Percentiles rank a stretch among this genome's conserved stretches.
phyloP scores from a whole-genome alignment of 495 filamentous ascomycete genomes.

The Cenococcum geophilum region DNA sequence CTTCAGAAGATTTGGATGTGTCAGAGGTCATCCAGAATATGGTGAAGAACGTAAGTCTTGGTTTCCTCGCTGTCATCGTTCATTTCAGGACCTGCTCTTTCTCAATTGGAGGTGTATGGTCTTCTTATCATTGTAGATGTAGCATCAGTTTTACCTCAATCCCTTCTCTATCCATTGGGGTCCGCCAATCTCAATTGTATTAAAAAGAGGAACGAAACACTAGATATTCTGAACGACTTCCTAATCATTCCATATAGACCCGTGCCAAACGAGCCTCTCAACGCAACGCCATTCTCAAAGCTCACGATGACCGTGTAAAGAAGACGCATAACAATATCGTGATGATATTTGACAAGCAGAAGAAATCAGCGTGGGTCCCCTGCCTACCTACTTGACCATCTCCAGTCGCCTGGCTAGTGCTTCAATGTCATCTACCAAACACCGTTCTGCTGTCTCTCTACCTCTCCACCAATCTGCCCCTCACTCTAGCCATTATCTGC shows the following conservation, averaged over 20 bases:
- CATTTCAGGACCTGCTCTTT: not conserved
- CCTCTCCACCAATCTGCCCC: not conserved
- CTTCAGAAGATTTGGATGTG: not conserved
- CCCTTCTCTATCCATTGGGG: not conserved
- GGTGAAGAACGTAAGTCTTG: conserved; percentile 11
- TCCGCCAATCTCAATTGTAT: too few relatives aligned
- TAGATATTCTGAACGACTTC: too few relatives aligned
- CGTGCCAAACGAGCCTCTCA: too few relatives aligned
- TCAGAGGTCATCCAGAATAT: not conserved
- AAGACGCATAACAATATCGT: conserved; percentile 1
- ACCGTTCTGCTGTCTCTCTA: not conserved
- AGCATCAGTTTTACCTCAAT: conserved; percentile 12
- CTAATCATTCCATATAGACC: too few relatives aligned
- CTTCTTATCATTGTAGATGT: not conserved
- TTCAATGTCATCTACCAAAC: not conserved
- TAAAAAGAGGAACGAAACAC: too few relatives aligned
- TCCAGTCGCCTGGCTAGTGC: too few relatives aligned
- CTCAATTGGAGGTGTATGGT: too few relatives aligned
- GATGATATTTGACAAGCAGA: conserved; percentile 15
- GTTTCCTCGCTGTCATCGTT: not conserved
- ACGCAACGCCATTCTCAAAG: conserved; percentile 1
- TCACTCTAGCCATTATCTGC: too few relatives aligned
- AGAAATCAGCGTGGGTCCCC: conserved; percentile 11
- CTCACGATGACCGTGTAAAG: not conserved
- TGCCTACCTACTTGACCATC: not conserved